phyloP scores from a whole-genome alignment of 2,329 filamentous ascomycete genomes.

The Xylariaceae sp. region DNA sequence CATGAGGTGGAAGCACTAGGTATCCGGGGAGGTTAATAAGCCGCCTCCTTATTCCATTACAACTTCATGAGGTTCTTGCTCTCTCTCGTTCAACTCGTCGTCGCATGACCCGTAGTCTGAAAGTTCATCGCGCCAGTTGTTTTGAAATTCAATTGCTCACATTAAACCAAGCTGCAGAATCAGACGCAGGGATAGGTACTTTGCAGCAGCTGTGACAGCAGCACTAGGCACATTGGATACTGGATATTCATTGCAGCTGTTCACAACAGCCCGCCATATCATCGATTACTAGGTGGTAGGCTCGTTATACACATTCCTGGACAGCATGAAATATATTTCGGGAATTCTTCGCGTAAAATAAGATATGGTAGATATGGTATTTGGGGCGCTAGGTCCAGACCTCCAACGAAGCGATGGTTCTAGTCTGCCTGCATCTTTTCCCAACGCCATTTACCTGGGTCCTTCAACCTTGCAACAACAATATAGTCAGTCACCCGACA shows the following conservation, averaged over 20 bases:
- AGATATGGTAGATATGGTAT: too few relatives aligned
- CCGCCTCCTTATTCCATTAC: too few relatives aligned
- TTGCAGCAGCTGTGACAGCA: background rate
- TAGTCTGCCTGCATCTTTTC: too few relatives aligned
- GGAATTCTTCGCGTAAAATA: background rate
- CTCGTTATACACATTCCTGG: background rate
- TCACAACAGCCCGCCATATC: conserved; percentile 1
- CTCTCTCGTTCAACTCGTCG: too few relatives aligned
- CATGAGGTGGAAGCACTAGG: too few relatives aligned
- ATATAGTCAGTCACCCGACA: background rate
- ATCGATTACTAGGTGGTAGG: background rate
- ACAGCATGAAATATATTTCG: conserved; percentile 4
- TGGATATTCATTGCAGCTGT: background rate
- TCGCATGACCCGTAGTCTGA: too few relatives aligned
- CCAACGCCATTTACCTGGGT: too few relatives aligned
- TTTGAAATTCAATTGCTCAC: background rate
- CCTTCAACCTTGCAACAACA: background rate
- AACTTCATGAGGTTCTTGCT: too few relatives aligned
- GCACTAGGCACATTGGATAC: too few relatives aligned
- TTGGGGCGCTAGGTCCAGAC: background rate
- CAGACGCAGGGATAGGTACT: background rate
- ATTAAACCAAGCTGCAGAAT: background rate
- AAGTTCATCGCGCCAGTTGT: background rate
- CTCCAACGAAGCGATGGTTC: too few relatives aligned
- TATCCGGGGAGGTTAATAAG: too few relatives aligned